Evolutionary conservation across 106 monocot species (phyloP), one percentile per base, ranked within the genome.

Genomic region (Acanthochlamys bracteata): DNA sequence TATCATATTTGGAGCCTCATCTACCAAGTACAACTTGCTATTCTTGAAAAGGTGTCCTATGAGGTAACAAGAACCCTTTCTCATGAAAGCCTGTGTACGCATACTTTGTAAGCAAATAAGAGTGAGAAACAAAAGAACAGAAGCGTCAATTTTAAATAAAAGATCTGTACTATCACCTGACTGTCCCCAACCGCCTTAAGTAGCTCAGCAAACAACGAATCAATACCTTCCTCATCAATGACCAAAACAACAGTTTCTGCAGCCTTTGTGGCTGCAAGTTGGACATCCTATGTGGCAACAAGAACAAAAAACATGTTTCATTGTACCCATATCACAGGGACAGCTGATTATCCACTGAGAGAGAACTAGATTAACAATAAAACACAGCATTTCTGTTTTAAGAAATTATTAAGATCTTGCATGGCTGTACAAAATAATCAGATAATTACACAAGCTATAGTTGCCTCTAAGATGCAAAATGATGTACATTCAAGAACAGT

Each of bases 21-120:
- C 96, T 45, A 75, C 78, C 78, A 98, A 79, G 85, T 92, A 78
- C 19, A 92, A 63, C 72, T 85, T 91, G 74, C 91, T 98, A 40
- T 98, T 83, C 72, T 77, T 88, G 66, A 98, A 98, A 24, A 98
- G 78, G 66, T 91, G 88, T 53, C 96, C 96, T 71, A 98, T 92
- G 17, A 98, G 66, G 49, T 98, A 92, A 24, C 76, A 68, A 61
- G 88, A 88, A 46, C 96, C 96, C n/a, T 83, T 76, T 75, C 91
- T 78, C 81, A 92, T 83, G 19, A 83, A 70, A 70, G 78, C 80
- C 95, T 96, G 77, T 4, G 22, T 54, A 54, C 43, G 10, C 19
- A 51, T 39, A 21, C n/a, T 8, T 12, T 17, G 41, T 23, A 47
- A 12, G 61, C 24, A 4, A 7, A 47, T 0, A 76, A 3, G 65